Conservation (phyloP, 768 basidiomycete species). For the Leccinum longicurvipes region DNA sequence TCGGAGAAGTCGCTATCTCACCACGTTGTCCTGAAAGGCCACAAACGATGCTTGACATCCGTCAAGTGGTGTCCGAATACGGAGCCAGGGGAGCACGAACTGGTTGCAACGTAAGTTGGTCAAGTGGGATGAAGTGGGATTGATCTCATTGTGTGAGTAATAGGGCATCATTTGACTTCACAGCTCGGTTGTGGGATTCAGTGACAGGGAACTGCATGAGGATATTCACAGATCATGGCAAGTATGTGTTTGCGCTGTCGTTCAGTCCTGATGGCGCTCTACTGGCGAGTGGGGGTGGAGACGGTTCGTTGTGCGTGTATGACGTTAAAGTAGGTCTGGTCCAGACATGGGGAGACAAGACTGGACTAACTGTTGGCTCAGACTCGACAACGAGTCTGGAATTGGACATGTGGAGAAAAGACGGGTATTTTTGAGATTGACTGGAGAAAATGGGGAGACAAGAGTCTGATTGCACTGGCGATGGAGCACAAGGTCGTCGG, state of each 20-base stretch:
- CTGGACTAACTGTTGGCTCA: slow-evolving; percentile 30
- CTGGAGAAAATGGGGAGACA: slow-evolving; percentile 56
- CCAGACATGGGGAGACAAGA: neutral
- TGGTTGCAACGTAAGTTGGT: slow-evolving; percentile 65
- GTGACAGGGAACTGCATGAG: slow-evolving; percentile 72
- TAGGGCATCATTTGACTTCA: slow-evolving; percentile 79
- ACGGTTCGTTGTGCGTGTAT: slow-evolving; percentile 74
- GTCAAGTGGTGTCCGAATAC: slow-evolving; percentile 67
- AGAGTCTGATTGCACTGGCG: slow-evolving; percentile 66
- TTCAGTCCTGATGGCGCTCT: slow-evolving; percentile 74
- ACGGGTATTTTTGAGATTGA: slow-evolving; percentile 74
- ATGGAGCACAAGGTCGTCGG: slow-evolving; percentile 67
- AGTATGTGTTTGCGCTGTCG: slow-evolving; percentile 66
- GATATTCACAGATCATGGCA: slow-evolving; percentile 67
- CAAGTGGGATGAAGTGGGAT: neutral
- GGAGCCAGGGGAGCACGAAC: slow-evolving; percentile 48
- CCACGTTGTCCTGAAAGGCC: slow-evolving; percentile 52
- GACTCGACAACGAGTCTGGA: slow-evolving; percentile 51
- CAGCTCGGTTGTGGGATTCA: slow-evolving; percentile 81
- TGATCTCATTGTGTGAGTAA: slow-evolving; percentile 2
- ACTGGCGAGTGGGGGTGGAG: slow-evolving; percentile 75
- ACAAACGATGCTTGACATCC: slow-evolving; percentile 60
- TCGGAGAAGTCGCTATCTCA: slow-evolving; percentile 20
- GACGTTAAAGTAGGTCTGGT: slow-evolving; percentile 57
- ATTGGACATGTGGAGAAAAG: slow-evolving; percentile 61